phyloP scores from a whole-genome alignment of 139 green algal genomes.

The Chlamydomonas schloesseri region DNA sequence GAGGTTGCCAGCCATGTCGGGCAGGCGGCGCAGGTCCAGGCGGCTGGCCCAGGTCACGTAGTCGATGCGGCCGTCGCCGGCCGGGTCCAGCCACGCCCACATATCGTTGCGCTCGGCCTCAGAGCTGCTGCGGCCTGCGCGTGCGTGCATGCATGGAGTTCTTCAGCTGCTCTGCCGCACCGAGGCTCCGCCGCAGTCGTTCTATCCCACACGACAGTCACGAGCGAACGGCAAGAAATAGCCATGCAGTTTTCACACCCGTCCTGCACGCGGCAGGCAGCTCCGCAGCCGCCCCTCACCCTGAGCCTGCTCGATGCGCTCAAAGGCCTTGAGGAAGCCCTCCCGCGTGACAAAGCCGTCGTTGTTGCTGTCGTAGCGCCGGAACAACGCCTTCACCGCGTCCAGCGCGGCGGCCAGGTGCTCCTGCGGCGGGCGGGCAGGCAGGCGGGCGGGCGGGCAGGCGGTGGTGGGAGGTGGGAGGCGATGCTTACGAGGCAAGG shows the following conservation, averaged over 20 bases:
- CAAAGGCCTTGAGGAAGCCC: constrained; percentile 1
- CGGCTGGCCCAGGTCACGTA: constrained; percentile 67
- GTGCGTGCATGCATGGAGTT: too few relatives aligned
- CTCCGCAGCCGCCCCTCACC: neutral
- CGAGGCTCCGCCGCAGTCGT: too few relatives aligned
- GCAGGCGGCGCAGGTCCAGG: constrained; percentile 41
- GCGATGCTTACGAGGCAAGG: too few relatives aligned
- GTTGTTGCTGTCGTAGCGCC: constrained; percentile 4
- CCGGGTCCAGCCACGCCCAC: constrained; percentile 14
- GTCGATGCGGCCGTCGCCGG: constrained; percentile 61
- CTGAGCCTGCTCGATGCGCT: neutral
- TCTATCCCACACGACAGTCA: too few relatives aligned
- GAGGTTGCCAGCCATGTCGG: neutral
- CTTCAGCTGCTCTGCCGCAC: too few relatives aligned
- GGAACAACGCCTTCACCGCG: neutral
- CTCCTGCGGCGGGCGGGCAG: too few relatives aligned
- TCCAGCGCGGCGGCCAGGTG: constrained; percentile 2
- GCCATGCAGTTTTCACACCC: too few relatives aligned
- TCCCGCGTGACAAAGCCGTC: constrained; percentile 6
- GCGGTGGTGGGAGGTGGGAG: too few relatives aligned
- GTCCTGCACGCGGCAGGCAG: neutral
- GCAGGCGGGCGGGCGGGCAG: too few relatives aligned
- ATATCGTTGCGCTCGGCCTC: neutral
- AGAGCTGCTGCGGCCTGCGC: neutral
- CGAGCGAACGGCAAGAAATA: too few relatives aligned